Evolutionary conservation across 139 green algal species (phyloP).

Genomic region (Parachlorella kessleri): DNA sequence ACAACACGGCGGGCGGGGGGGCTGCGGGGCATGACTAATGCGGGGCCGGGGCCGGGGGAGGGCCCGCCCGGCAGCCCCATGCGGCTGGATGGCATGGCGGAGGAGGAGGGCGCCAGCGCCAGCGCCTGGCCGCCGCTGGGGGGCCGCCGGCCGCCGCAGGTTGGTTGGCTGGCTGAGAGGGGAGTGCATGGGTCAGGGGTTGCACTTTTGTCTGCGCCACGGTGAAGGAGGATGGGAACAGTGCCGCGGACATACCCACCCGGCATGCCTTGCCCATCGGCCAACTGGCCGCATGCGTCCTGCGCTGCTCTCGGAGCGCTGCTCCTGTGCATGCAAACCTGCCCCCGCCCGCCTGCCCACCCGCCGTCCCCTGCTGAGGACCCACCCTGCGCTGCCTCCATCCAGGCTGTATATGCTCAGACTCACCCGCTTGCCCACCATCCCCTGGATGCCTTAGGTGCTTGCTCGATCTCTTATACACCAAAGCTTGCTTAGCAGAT

Average conservation of each 20-base stretch:
- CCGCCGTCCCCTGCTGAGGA: too few species aligned
- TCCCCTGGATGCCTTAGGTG: too few species aligned
- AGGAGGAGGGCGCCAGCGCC: background rate
- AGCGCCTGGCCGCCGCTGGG: slow-evolving; percentile 22
- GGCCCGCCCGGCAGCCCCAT: background rate
- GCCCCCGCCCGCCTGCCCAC: background rate
- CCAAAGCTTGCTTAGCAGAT: background rate
- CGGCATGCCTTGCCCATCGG: background rate
- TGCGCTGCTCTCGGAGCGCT: background rate
- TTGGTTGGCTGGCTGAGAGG: background rate
- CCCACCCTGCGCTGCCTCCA: too few species aligned
- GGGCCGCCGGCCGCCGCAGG: background rate
- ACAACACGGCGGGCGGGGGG: background rate
- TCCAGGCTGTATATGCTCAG: too few species aligned
- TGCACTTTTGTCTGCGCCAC: background rate
- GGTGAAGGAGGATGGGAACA: background rate
- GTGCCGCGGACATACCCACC: too few species aligned
- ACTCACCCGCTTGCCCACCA: too few species aligned
- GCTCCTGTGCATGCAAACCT: background rate
- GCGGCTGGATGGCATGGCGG: background rate
- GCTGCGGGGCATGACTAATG: background rate
- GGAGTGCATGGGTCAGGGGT: background rate
- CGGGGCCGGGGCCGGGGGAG: background rate
- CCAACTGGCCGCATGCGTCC: background rate
- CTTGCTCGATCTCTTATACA: too few species aligned